Base-by-base conservation (phyloP, 2,329 filamentous ascomycete species). In the Apiospora saccharicola region DNA sequence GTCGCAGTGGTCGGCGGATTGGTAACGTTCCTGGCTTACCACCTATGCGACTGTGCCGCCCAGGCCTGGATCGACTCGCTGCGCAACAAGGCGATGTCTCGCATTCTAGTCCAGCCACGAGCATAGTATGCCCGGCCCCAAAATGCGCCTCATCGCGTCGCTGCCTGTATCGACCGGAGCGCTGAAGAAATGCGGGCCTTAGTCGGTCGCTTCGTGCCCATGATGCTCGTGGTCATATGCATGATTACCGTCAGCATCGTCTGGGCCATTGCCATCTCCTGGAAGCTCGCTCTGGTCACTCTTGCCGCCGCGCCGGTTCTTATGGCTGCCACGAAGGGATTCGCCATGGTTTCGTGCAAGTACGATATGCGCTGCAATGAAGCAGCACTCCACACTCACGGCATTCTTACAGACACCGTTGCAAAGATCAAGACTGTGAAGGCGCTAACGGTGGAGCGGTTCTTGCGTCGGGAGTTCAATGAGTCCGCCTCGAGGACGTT, bases 101-200 rank as follows among this genome's bases (percentile, higher is more conserved):
- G 89, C 1, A 90, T 98, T 22, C 85, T 98, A 0, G 86, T 88
- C 51, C 96, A 98, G 78, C 92, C 94, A 0, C 91, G 89, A 73
- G 82, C 88, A 5, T 98, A 95, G 92, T 97, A 97, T 76, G 91
- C 94, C 74, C 84, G 87, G 69, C 86, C 92, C 1, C 85, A 86
- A 46, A 93, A 96, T 80, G 89, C 88, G 0, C 84, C 92, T 0
- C 85, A 86, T 0, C 86, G 87, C 1, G 86, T 98, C 57, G 90
- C 87, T 0, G 91, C 94, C 73, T 92, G 89, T 64, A 87, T 98
- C 0, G 94, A 97, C 77, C 89, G 92, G 22, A 93, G 94, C 77
- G 93, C 92, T 0, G 95, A 98, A 79, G 94, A 98, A 79, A 95
- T 96, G 89, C 89, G 93, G 12, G 95, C 94, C 76, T 84, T 98